Conservation (phyloP, 2,329 filamentous ascomycete genomes). For the Xylariomycetidae sp. region DNA sequence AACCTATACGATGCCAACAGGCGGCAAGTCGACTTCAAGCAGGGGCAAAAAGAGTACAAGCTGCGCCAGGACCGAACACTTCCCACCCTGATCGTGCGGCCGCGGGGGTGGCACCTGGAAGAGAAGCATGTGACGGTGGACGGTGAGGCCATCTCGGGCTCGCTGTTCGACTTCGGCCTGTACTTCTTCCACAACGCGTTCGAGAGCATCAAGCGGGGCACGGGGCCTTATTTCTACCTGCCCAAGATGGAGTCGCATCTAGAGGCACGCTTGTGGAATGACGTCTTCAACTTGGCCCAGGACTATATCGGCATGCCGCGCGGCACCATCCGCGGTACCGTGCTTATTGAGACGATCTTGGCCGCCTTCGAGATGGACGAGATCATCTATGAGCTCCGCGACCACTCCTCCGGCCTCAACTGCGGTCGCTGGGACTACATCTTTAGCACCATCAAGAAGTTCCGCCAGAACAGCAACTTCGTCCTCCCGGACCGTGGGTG, state of each 20-base stretch:
- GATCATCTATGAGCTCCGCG: conserved; percentile 98
- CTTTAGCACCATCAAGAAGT: conserved; percentile 99
- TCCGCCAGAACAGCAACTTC: conserved; percentile 90
- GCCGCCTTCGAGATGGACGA: conserved; percentile 99
- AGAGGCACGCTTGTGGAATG: conserved; percentile 96
- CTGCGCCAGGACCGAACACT: conserved; percentile 80
- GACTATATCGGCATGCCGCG: conserved; percentile 86
- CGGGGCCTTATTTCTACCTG: conserved; percentile 95
- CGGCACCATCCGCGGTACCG: conserved; percentile 89
- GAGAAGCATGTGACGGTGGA: conserved; percentile 98
- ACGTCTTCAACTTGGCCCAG: conserved; percentile 92
- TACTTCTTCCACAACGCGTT: conserved; percentile 99
- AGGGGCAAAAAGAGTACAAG: conserved; percentile 94
- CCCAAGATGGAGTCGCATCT: conserved; percentile 98
- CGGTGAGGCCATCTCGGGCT: conserved; percentile 86
- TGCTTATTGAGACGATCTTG: conserved; percentile 95
- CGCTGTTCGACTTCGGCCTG: conserved; percentile 93
- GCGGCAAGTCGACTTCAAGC: conserved; percentile 91
- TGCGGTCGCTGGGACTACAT: conserved; percentile 99
- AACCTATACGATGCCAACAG: conserved; percentile 97
- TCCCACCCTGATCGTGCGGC: conserved; percentile 88
- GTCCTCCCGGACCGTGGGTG: conserved; percentile 84
- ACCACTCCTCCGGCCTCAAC: conserved; percentile 94
- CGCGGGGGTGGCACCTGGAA: conserved; percentile 94
- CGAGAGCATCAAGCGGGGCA: conserved; percentile 76